Conservation (phyloP, 1,284 basidiomycete species). For the Thelephora terrestris region DNA sequence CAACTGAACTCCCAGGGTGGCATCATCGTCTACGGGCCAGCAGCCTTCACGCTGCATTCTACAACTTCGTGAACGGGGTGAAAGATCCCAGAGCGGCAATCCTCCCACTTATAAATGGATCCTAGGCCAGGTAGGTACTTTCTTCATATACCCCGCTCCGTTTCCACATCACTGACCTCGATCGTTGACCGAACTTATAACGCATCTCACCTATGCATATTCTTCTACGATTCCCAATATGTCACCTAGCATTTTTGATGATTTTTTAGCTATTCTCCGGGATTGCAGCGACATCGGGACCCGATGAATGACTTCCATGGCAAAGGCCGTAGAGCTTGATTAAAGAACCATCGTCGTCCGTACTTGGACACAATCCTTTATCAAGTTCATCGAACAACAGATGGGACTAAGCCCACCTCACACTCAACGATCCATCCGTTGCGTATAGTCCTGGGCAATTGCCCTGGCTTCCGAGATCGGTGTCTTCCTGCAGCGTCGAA, state of each 20-base stretch:
- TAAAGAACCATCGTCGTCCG: slow-evolving; percentile 32
- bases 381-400: slow-evolving; percentile 34
- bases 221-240: slow-evolving; percentile 35
- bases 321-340: slow-evolving; percentile 30
- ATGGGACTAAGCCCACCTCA: slow-evolving; percentile 23
- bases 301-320: slow-evolving; percentile 9
- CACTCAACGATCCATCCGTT: too few species aligned
- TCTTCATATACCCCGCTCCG: neutral
- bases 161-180: too few species aligned
- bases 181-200: too few species aligned
- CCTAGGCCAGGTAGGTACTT: slow-evolving; percentile 25
- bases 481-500: slow-evolving; percentile 41
- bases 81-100: slow-evolving; percentile 51
- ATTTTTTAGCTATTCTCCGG: slow-evolving; percentile 24
- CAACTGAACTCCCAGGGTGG: too few species aligned
- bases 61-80: slow-evolving; percentile 36
- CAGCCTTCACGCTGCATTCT: too few species aligned
- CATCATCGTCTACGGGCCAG: too few species aligned
- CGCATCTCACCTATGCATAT: slow-evolving; percentile 9
- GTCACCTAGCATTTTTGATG: slow-evolving; percentile 33
- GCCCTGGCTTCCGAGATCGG: slow-evolving; percentile 13
- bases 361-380: slow-evolving; percentile 24
- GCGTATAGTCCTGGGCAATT: slow-evolving; percentile 21
- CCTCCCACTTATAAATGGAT: slow-evolving; percentile 41
- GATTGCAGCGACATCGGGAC: slow-evolving; percentile 23